phyloP scores from a whole-genome alignment of 495 filamentous ascomycete genomes.

The Penicillium manginii region DNA sequence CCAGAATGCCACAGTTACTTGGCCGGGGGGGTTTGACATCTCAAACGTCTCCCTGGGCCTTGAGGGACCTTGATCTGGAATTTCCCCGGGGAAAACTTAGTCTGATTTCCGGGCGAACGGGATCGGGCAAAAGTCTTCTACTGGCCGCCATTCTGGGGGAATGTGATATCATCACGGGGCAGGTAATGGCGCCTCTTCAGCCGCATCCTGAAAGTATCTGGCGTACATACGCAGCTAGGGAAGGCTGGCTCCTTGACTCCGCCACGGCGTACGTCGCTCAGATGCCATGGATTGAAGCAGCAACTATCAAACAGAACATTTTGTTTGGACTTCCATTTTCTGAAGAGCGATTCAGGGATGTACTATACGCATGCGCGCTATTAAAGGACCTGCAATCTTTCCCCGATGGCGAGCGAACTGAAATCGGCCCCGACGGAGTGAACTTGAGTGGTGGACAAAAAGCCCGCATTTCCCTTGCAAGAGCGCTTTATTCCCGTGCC shows the following conservation, averaged over 20 bases:
- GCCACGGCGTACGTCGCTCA: slow-evolving; percentile 50
- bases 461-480: slow-evolving; percentile 65
- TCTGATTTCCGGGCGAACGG: slow-evolving; percentile 68
- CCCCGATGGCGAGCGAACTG: slow-evolving; percentile 73
- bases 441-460: slow-evolving; percentile 85
- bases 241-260: slow-evolving; percentile 13
- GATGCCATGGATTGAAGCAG: slow-evolving; percentile 60
- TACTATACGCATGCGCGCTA: slow-evolving; percentile 69
- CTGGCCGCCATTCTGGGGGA: slow-evolving; percentile 69
- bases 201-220: not conserved
- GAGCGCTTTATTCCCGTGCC: slow-evolving; percentile 55
- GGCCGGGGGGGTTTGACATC: slow-evolving; percentile 59
- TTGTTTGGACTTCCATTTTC: slow-evolving; percentile 57
- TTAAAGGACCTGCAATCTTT: slow-evolving; percentile 76
- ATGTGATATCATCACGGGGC: slow-evolving; percentile 23
- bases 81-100: slow-evolving; percentile 64
- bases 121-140: slow-evolving; percentile 69
- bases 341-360: slow-evolving; percentile 44
- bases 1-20: slow-evolving; percentile 62
- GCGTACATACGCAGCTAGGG: not conserved
- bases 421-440: slow-evolving; percentile 81
- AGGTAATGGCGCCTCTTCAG: too few species aligned
- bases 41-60: too few species aligned
- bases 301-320: slow-evolving; percentile 59
- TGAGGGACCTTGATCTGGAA: slow-evolving; percentile 32